Percentiles rank a stretch among this genome's conserved stretches.
phyloP scores from a whole-genome alignment of 208 protist species.

The Acanthamoeba healyi region DNA sequence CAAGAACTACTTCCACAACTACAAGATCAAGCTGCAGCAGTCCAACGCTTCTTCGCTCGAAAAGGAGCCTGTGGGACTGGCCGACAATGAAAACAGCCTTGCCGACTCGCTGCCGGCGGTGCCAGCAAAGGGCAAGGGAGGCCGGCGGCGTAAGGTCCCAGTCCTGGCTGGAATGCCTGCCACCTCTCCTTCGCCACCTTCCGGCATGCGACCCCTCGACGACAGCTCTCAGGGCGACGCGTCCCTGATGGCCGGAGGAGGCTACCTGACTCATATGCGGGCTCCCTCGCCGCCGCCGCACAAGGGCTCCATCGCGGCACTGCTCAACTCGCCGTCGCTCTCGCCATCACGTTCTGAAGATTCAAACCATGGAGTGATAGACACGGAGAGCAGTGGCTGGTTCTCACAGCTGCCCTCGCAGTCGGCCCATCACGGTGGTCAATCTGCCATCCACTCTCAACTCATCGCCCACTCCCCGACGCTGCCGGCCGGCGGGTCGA shows the following conservation, averaged over 20 bases:
- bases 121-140: constrained; percentile 43
- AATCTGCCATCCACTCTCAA: not conserved
- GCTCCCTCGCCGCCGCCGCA: constrained; percentile 46
- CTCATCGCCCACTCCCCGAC: not conserved
- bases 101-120: not conserved
- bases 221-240: not conserved
- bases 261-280: not conserved
- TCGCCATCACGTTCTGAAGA: constrained; percentile 59
- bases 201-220: not conserved
- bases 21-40: constrained; percentile 77
- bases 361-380: not conserved
- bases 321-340: constrained; percentile 69
- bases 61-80: constrained; percentile 45
- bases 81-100: constrained; percentile 21
- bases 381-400: constrained; percentile 50
- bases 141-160: constrained; percentile 26
- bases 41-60: constrained; percentile 68
- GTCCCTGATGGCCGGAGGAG: not conserved
- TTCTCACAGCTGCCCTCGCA: constrained; percentile 61
- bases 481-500: not conserved
- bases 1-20: constrained; percentile 78
- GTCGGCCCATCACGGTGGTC: not conserved
- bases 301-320: constrained; percentile 67
- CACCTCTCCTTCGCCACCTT: constrained; percentile 5
- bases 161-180: not conserved